A percentile compares a stretch with the other conserved stretches of the same genome.
Evolutionary conservation across 768 basidiomycete species (phyloP).

Genomic region (Cyclocybe cylindracea): DNA sequence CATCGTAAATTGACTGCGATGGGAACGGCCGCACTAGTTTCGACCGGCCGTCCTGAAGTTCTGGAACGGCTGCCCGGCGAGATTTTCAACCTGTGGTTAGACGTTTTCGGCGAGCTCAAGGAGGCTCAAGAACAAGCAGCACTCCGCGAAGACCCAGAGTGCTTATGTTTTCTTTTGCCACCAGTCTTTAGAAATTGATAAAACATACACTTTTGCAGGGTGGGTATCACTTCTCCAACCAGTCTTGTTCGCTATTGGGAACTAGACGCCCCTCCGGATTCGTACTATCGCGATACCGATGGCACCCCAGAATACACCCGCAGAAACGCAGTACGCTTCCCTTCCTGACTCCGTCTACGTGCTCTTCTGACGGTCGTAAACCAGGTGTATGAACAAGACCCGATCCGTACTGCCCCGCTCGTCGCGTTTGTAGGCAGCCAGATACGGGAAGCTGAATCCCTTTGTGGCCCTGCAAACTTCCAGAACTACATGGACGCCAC

Average conservation of each 20-base stretch:
- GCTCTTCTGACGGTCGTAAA: conserved; percentile 6
- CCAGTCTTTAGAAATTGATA: background rate
- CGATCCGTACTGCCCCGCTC: conserved; percentile 68
- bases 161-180: conserved; percentile 1
- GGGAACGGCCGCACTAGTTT: conserved; percentile 75
- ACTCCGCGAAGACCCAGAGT: conserved; percentile 32
- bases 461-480: conserved; percentile 59
- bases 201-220: background rate
- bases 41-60: conserved; percentile 73
- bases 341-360: conserved; percentile 2
- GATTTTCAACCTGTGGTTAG: conserved; percentile 85
- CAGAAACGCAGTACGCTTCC: conserved; percentile 58
- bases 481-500: conserved; percentile 64
- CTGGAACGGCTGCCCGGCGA: conserved; percentile 72
- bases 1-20: conserved; percentile 84
- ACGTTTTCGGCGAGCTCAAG: conserved; percentile 85
- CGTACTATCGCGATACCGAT: conserved; percentile 64
- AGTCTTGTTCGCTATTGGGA: conserved; percentile 73
- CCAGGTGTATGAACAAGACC: conserved; percentile 72
- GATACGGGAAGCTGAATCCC: conserved; percentile 63
- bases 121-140: conserved; percentile 52
- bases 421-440: conserved; percentile 56
- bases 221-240: conserved; percentile 34
- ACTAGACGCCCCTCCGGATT: conserved; percentile 52
- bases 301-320: conserved; percentile 78